These are phyloP conservation scores for Panicum virgatum DNA, from an alignment of 202 grass and related monocot genomes.

Conservation along the genomic window DNA sequence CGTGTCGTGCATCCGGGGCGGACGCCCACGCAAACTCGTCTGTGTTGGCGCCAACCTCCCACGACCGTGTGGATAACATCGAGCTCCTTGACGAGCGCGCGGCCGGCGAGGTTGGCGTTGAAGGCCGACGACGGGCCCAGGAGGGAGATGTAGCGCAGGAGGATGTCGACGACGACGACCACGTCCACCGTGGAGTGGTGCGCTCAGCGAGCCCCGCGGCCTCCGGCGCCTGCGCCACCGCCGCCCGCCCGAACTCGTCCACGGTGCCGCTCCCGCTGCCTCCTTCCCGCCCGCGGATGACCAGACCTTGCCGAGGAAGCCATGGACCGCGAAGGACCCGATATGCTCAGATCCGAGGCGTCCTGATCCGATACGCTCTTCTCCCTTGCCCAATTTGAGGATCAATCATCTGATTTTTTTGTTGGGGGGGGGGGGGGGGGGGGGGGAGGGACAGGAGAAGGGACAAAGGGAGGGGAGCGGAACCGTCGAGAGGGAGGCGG, in stretches of 20 bases:
- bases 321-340: no score
- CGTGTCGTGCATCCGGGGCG: no score
- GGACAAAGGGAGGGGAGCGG: no score
- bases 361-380: no score
- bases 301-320: no score
- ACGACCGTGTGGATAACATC: slow-evolving; percentile 80
- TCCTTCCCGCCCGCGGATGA: no score
- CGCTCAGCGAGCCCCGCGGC: slow-evolving; percentile 55
- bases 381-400: no score
- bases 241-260: slow-evolving; percentile 63
- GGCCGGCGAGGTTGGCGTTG: slow-evolving; percentile 71
- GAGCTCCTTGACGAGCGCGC: slow-evolving; percentile 65
- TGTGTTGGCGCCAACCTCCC: slow-evolving; percentile 59
- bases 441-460: no score
- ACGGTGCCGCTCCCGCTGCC: slow-evolving; percentile 15
- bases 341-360: no score
- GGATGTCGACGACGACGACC: slow-evolving; percentile 65
- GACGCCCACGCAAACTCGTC: slow-evolving; percentile 68
- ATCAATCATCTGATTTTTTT: no score
- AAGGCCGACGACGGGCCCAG: slow-evolving; percentile 63
- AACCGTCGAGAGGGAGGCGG: no score
- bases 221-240: slow-evolving; percentile 75
- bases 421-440: no score
- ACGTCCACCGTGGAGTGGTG: slow-evolving; percentile 73
- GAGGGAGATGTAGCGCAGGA: slow-evolving; percentile 72